Base-by-base conservation (phyloP, 208 protist species). In the Trypanosoma avium region DNA sequence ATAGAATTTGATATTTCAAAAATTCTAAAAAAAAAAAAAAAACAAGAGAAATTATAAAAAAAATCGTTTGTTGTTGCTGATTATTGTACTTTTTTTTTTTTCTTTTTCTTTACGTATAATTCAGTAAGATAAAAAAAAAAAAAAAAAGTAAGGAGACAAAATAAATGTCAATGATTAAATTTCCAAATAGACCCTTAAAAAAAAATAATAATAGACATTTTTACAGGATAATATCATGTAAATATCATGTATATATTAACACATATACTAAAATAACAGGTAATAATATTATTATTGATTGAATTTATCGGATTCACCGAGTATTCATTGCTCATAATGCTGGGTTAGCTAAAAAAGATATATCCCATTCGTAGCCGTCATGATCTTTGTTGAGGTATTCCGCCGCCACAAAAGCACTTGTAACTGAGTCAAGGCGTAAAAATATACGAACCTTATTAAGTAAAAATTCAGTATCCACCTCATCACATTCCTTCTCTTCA, bases 351-450 rank as follows among this genome's bases (percentile, higher is more conserved):
- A 82, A 92, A 70, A 95, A 95, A 24, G 35, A 70, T 36, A 90
- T 73, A 38, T 66, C 64, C 77, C 74, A 83, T 24, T 42, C 70
- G 17, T 22, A 24, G 36, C 38, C 26, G 29, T 65, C 33, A 4
- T 66, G 21, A n/a, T n/a, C n/a, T n/a, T n/a, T n/a, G n/a, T n/a
- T n/a, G n/a, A n/a, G n/a, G n/a, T n/a, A n/a, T n/a, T 93, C 86
- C 13, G 81, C 69, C 24, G 84, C 84, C 61, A 88, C 92, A 61
- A 95, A 93, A 7, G 84, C 86, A 57, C 79, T 82, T 12, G 90
- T 81, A 12, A 93, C 82, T 35, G 81, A 87, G 61, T 95, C 86
- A 43, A 92, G 89, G n/a, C 90, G 86, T 32, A 93, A 77, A 43
- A 90, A 81, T 26, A 95, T 55, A 12, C 90, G 86, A 35, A 95